Percentiles rank a stretch among this genome's conserved stretches.
These are phyloP conservation scores for Mycena floridula DNA, from an alignment of 768 basidiomycete genomes.

Conservation along the genomic window DNA sequence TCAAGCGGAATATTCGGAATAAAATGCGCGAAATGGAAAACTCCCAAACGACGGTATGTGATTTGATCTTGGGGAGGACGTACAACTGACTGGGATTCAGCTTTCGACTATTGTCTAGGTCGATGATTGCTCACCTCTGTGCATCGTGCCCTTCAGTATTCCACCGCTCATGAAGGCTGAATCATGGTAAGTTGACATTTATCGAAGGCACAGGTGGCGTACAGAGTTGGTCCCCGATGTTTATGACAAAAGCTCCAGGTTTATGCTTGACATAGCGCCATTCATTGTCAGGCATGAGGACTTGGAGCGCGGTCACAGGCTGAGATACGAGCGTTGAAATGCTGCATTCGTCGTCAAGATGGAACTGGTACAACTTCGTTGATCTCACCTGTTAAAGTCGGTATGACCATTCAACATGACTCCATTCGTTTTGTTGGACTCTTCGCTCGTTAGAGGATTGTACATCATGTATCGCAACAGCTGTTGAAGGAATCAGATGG, in stretches of 20 bases:
- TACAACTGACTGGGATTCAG: constrained; percentile 16
- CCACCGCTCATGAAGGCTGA: constrained; percentile 30
- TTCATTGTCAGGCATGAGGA: constrained; percentile 28
- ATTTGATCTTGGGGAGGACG: constrained; percentile 25
- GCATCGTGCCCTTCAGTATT: constrained; percentile 28
- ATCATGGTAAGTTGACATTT: no score
- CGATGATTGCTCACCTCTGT: constrained; percentile 17
- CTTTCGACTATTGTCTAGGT: no score
- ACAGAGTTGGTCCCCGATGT: constrained; percentile 29
- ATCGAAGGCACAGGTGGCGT: no score
- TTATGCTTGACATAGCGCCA: constrained; percentile 30
- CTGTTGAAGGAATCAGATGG: constrained; percentile 7
- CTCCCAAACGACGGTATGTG: constrained; percentile 22
- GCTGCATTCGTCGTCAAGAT: constrained; percentile 16
- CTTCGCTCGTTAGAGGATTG: constrained; percentile 24
- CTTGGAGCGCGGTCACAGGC: constrained; percentile 27
- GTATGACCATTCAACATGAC: constrained; percentile 31
- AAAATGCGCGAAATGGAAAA: constrained; percentile 30
- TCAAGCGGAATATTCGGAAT: constrained; percentile 18
- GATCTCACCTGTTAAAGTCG: constrained; percentile 18
- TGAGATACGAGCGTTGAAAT: constrained; percentile 27
- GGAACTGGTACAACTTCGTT: not conserved
- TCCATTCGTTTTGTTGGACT: constrained; percentile 23
- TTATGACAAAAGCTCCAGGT: constrained; percentile 26
- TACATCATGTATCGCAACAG: constrained; percentile 29